A percentile compares a stretch with the other conserved stretches of the same genome.
Evolutionary conservation across 1,284 basidiomycete genomes (phyloP).

Genomic region (Sporisorium exsertum): DNA sequence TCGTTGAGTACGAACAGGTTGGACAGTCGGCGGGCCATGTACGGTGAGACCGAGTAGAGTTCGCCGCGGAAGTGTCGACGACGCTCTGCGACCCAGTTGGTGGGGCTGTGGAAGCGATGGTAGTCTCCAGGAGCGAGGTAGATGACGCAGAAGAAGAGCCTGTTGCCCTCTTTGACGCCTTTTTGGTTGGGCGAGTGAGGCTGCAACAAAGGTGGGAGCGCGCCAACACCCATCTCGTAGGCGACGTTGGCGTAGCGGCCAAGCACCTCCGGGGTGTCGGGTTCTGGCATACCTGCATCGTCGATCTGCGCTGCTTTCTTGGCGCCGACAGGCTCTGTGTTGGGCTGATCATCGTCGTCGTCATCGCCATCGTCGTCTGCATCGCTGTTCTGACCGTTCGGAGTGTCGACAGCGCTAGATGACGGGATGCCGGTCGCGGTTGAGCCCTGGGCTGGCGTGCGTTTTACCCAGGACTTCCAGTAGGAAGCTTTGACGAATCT

Average conservation of each 20-base stretch:
- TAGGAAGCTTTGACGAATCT: constrained; percentile 45
- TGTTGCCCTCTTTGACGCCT: constrained; percentile 74
- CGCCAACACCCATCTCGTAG: constrained; percentile 64
- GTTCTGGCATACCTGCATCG: constrained; percentile 66
- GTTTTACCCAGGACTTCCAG: constrained; percentile 40
- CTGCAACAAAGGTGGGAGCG: constrained; percentile 63
- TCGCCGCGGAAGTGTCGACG: constrained; percentile 96
- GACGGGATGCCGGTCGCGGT: constrained; percentile 31
- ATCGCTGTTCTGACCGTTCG: constrained; percentile 20
- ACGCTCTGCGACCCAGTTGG: constrained; percentile 96
- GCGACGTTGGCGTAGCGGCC: constrained; percentile 67
- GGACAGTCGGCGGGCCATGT: constrained; percentile 89
- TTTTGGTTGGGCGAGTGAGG: constrained; percentile 55
- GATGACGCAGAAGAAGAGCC: constrained; percentile 91
- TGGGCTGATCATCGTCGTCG: constrained; percentile 44
- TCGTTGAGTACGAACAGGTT: constrained; percentile 98
- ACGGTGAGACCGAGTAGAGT: constrained; percentile 95
- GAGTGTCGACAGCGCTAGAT: neutral
- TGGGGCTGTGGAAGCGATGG: constrained; percentile 95
- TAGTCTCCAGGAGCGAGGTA: constrained; percentile 99
- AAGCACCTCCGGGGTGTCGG: constrained; percentile 66
- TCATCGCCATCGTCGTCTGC: constrained; percentile 40
- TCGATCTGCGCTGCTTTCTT: constrained; percentile 52
- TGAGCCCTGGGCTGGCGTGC: constrained; percentile 8
- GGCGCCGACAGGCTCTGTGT: constrained; percentile 68